Base-by-base conservation (phyloP, 768 basidiomycete genomes). In the Leccinum barrowsii region DNA sequence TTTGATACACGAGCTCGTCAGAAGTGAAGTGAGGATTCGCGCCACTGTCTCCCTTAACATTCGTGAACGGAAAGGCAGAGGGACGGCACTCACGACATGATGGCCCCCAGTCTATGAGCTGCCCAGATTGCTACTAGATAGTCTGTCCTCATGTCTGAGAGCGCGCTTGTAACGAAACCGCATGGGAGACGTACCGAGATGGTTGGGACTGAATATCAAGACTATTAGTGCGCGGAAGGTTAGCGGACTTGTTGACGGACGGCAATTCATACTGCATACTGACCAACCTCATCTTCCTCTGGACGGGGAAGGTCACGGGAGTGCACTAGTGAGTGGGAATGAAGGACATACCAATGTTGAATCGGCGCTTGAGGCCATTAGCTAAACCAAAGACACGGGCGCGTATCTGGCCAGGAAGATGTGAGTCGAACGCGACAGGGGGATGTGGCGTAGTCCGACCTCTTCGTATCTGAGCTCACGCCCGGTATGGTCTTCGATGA, bases 191-290 rank as follows among this genome's bases (percentile, higher is more conserved):
- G 44, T 60, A 84, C 85, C 86, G 44, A 87, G 67, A 63, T 87
- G 84, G 66, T 90, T 90, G 28, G 84, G 79, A 59, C 85, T 85
- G 68, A 83, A 87, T 44, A 87, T 66, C 56, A 86, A 74, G 7
- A 86, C 87, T 88, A 24, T 24, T 1, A 62, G 52, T 4, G 7
- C 32, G 26, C n/a, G 10, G 26, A 58, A n/a, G 35, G 44, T 65
- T 22, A 72, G 49, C 7, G 10, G 32, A 28, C 28, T 19, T 8
- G 15, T 59, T 26, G 4, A 50, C 26, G 7, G 11, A 28, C 4
- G 26, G 28, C 13, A 10, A 15, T 22, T 34, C 17, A 17, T 7
- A 5, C 10, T 37, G 3, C n/a, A 40, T 30, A 64, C 76, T 56
- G 55, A 78, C 77, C 74, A 21, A 78, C 75, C 35, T 78, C 74